Conservation (phyloP, 768 basidiomycete genomes). For the Mycena amicta region DNA sequence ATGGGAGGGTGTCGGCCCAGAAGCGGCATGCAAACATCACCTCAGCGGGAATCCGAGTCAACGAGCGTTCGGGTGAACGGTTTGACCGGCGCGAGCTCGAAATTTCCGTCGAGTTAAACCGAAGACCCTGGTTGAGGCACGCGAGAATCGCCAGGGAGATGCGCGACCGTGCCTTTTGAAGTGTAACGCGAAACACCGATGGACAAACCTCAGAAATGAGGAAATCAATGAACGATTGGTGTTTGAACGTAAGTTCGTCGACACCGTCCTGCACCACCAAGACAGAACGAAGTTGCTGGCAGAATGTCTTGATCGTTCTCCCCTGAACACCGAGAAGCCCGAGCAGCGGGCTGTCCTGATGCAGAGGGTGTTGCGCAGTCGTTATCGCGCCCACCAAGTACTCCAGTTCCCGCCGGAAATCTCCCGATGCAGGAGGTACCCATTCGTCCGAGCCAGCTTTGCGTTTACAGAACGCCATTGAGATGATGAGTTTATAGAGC, state of each 20-base stretch:
- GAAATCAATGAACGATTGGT: constrained; percentile 22
- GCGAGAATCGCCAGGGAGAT: constrained; percentile 5
- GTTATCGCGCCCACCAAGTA: constrained; percentile 9
- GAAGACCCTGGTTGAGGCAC: neutral
- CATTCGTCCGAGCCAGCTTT: neutral
- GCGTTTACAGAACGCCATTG: constrained; percentile 6
- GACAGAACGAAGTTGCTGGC: constrained; percentile 6
- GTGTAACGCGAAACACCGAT: neutral
- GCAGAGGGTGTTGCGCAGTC: constrained; percentile 1
- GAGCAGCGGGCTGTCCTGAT: constrained; percentile 7
- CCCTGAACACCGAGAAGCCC: constrained; percentile 2
- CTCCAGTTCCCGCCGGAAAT: constrained; percentile 4
- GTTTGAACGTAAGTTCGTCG: constrained; percentile 5
- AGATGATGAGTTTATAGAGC: constrained; percentile 9
- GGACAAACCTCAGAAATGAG: constrained; percentile 4
- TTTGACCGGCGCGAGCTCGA: constrained; percentile 5
- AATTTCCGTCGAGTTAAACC: constrained; percentile 6
- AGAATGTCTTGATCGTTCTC: neutral
- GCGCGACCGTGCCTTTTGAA: neutral
- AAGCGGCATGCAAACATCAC: constrained; percentile 6
- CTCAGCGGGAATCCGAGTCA: neutral
- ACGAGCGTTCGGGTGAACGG: neutral
- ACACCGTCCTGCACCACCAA: neutral
- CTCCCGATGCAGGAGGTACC: neutral
- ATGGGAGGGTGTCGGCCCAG: constrained; percentile 9